Evolutionary conservation across 306 rosid genomes (phyloP).

Genomic region (Vigna reflexopilosa): DNA sequence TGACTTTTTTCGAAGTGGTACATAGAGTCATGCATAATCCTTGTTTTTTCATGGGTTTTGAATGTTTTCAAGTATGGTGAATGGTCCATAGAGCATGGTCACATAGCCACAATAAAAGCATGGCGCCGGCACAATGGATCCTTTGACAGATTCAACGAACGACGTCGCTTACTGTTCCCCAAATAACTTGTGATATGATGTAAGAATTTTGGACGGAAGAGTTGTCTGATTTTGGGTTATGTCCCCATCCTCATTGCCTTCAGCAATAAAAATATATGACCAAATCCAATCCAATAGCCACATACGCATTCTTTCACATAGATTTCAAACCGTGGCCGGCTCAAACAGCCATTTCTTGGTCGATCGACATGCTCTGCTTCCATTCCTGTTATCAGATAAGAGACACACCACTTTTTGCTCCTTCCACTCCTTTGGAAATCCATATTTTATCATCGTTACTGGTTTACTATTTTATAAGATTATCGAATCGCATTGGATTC

Average conservation of each 20-base stretch:
- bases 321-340: constrained; percentile 49
- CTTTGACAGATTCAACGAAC: constrained; percentile 15
- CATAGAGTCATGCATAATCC: not conserved
- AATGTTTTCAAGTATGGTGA: constrained; percentile 32
- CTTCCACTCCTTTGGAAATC: too few relatives aligned
- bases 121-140: not conserved
- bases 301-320: constrained; percentile 4
- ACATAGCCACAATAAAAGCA: constrained; percentile 21
- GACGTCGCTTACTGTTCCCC: too few relatives aligned
- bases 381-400: not conserved
- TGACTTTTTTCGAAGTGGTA: not conserved
- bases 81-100: constrained; percentile 43
- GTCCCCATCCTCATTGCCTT: not conserved
- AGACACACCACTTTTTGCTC: not conserved
- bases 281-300: not conserved
- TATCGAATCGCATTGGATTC: too few relatives aligned
- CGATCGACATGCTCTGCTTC: constrained; percentile 14
- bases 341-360: not conserved
- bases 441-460: too few relatives aligned
- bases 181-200: not conserved
- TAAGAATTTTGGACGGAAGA: not conserved
- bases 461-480: too few relatives aligned
- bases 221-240: not conserved
- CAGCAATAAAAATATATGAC: not conserved
- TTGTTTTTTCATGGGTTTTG: constrained; percentile 1